phyloP scores from a whole-genome alignment of 2,329 filamentous ascomycete genomes.

The Colletotrichum orbiculare region DNA sequence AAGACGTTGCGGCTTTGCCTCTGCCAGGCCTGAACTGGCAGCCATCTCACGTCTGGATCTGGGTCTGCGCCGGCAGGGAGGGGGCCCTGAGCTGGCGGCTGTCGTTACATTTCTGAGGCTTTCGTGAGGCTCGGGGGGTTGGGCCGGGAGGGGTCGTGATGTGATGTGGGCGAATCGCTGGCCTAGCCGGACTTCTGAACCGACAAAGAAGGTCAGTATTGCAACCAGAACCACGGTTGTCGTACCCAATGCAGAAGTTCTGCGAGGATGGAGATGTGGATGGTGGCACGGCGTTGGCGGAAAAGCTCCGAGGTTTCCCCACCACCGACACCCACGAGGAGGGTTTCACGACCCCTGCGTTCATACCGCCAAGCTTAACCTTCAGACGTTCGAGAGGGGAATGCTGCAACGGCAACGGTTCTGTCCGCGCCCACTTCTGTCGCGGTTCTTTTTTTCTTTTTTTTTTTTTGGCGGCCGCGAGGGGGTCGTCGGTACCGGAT shows the following conservation, averaged over 20 bases:
- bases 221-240: neutral
- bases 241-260: neutral
- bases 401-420: slow-evolving; percentile 22
- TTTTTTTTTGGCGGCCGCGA: neutral
- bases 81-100: neutral
- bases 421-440: slow-evolving; percentile 27
- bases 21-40: slow-evolving; percentile 16
- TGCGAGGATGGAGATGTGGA: neutral
- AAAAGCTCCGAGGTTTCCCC: slow-evolving; percentile 24
- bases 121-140: slow-evolving; percentile 12
- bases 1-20: slow-evolving; percentile 32
- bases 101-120: slow-evolving; percentile 25
- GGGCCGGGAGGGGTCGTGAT: neutral
- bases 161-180: no score
- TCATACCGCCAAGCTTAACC: slow-evolving; percentile 35
- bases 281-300: slow-evolving; percentile 3
- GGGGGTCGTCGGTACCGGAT: no score
- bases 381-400: slow-evolving; percentile 24
- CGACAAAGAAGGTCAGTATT: neutral
- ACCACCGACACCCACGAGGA: slow-evolving; percentile 11
- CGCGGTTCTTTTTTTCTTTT: neutral
- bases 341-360: slow-evolving; percentile 35
- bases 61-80: slow-evolving; percentile 14
- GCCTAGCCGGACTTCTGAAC: neutral
- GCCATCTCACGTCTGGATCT: slow-evolving; percentile 16